Base-by-base conservation (phyloP, 78 protist genomes). In the Abeoforma whisleri region DNA sequence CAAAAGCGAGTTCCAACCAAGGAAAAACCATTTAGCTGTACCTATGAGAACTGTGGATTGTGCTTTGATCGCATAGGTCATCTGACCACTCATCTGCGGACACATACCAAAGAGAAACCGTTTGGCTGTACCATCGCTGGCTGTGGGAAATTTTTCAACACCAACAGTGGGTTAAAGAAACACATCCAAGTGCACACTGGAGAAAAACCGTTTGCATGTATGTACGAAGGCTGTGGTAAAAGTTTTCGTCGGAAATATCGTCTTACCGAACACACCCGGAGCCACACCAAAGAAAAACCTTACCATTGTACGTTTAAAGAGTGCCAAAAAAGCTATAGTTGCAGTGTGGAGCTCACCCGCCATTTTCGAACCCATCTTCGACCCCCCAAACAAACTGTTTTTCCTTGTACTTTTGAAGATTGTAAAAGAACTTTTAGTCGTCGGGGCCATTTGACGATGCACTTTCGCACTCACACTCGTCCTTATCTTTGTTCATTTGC, bases 41-140 rank as follows among this genome's bases (percentile, higher is more conserved):
- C 31, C n/a, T 70, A 1, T 1, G 68, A 1, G 34, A 81, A 85
- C 39, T 92, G 94, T 72, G 81, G 75, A 39, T 86, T 88, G 40
- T 16, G 40, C 35, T 92, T 92, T 86, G 87, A 85, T 1, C 48
- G 92, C 28, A 68, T 68, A 25, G 82, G 89, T 1, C 75, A 80
- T 77, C 38, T 86, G 22, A 25, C 88, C 30, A 33, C 74, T n/a
- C 94, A 92, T 79, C 36, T 87, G 62, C 70, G 94, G 69, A 91
- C 87, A 37, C 93, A 91, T 76, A 77, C 91, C 12, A 90, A 87
- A 35, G 93, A 88, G n/a, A 77, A 86, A 37, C 91, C 89, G 22
- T 87, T 70, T 39, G 87, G 38, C n/a, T 90, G 93, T 71, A 81
- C 76, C 38, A 76, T 84, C 37, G 87, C 76, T 33, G 85, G 86